phyloP scores from a whole-genome alignment of 2,329 filamentous ascomycete species.

The Knufia fluminis region DNA sequence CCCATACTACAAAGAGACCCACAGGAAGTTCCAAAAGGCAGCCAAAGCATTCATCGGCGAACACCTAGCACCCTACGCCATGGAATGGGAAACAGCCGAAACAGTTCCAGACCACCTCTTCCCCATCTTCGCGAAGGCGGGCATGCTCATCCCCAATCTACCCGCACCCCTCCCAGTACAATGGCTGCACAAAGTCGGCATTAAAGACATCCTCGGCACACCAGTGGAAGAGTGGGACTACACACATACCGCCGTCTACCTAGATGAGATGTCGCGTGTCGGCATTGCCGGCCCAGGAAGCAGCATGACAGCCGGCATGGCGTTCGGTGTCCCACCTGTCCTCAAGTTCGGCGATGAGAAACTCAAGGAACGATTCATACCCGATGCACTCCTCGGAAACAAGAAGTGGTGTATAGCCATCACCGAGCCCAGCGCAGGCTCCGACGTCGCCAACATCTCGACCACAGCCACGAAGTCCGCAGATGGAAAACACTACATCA shows the following conservation, averaged over 20 bases:
- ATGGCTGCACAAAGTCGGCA: constrained; percentile 57
- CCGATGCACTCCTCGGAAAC: constrained; percentile 56
- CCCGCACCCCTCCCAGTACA: constrained; percentile 59
- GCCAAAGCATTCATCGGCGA: constrained; percentile 58
- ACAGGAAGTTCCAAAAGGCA: constrained; percentile 57
- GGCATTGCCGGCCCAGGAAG: constrained; percentile 53
- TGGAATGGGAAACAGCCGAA: constrained; percentile 62
- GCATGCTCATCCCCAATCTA: constrained; percentile 63
- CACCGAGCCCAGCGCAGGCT: constrained; percentile 65
- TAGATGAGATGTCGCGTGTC: constrained; percentile 59
- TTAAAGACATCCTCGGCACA: constrained; percentile 56
- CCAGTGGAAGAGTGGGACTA: constrained; percentile 67
- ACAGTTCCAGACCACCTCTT: constrained; percentile 57
- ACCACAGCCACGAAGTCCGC: constrained; percentile 55
- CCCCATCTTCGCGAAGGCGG: constrained; percentile 51
- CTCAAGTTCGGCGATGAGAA: constrained; percentile 56
- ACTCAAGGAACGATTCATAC: constrained; percentile 58
- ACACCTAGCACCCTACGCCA: constrained; percentile 51
- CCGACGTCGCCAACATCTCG: constrained; percentile 63
- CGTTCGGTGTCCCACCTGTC: constrained; percentile 63
- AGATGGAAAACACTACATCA: constrained; percentile 58
- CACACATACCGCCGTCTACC: constrained; percentile 60
- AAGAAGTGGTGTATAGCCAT: constrained; percentile 68
- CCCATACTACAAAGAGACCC: constrained; percentile 59
- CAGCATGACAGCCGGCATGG: constrained; percentile 57